Base-by-base conservation (phyloP, 1,284 basidiomycete species). In the Cryptococcus maquisensis region DNA sequence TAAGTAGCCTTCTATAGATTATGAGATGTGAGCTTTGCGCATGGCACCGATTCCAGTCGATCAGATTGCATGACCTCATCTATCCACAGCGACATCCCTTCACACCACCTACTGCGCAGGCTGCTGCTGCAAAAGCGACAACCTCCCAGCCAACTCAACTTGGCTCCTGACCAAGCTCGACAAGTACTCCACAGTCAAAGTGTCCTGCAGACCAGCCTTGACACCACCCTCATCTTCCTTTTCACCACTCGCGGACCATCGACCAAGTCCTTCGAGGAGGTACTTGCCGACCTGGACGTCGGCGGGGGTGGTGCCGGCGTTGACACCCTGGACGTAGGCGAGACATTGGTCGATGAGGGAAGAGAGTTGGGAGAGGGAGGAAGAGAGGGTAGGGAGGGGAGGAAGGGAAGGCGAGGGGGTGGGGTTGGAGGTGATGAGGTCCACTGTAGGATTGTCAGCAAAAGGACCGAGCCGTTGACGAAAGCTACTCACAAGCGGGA, bases 121-220 rank as follows among this genome's bases (percentile, higher is more conserved):
- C 13, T 62, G 65, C 56, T 71, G 67, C 57, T 69, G 68, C 54
- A 90, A 83, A 56, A 98, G 82, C 51, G 90, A 88, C 70, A 98
- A 80, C 65, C 95, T 83, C 44, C 90, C 84, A 3, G 92, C 90
- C 41, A 98, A 85, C 77, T 98, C 94, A 52, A 91, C 89, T 79
- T 98, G 95, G 57, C 90, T 87, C 64, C 92, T 84, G 52, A 98
- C 88, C 62, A 98, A 83, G 76, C 92, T 97, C 45, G 92, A 88
- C 63, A 98, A 82, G 79, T 98, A 98, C 43, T 90, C 90, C 53
- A 98, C 85, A 86, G 94, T 95, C 62, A 96, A 80, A 18, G 87
- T 90, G 73, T 96, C 92, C 85, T 96, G 79, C 42, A 72, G 48
- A 52, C 74, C 75, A 52, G 69, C 69, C 62, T 71, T 73, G 61